These are phyloP conservation scores for Leishmania tarentolae DNA, from an alignment of 208 protist genomes.

Conservation along the genomic window DNA sequence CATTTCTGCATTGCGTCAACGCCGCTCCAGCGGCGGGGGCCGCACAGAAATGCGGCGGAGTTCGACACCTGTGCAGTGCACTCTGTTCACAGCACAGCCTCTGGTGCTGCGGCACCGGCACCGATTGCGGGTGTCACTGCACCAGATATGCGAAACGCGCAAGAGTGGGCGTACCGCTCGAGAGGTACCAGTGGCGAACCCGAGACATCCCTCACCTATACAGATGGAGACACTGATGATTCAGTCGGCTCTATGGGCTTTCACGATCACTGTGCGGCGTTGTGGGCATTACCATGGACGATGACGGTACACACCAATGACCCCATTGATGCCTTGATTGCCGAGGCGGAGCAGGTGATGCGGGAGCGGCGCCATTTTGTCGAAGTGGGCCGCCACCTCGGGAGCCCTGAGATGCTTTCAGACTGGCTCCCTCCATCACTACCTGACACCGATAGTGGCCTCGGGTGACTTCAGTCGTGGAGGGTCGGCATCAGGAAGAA, in stretches of 20 bases:
- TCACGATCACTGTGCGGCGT: neutral
- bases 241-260: neutral
- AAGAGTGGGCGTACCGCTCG: neutral
- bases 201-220: no score
- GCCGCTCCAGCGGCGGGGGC: neutral
- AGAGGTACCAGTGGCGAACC: neutral
- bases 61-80: neutral
- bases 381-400: neutral
- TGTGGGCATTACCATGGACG: neutral
- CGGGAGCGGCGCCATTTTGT: constrained; percentile 16
- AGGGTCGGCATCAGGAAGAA: neutral
- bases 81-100: neutral
- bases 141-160: neutral
- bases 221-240: neutral
- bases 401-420: neutral
- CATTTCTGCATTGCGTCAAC: neutral
- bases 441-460: neutral
- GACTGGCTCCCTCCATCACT: neutral
- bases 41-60: neutral
- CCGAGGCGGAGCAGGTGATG: constrained; percentile 35
- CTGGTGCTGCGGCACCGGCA: neutral
- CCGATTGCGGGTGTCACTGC: neutral
- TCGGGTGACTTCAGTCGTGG: neutral
- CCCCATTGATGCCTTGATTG: constrained; percentile 32
- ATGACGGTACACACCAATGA: neutral